These are phyloP conservation scores for Asterochloris erici DNA, from an alignment of 139 green algal species.

Conservation along the genomic window DNA sequence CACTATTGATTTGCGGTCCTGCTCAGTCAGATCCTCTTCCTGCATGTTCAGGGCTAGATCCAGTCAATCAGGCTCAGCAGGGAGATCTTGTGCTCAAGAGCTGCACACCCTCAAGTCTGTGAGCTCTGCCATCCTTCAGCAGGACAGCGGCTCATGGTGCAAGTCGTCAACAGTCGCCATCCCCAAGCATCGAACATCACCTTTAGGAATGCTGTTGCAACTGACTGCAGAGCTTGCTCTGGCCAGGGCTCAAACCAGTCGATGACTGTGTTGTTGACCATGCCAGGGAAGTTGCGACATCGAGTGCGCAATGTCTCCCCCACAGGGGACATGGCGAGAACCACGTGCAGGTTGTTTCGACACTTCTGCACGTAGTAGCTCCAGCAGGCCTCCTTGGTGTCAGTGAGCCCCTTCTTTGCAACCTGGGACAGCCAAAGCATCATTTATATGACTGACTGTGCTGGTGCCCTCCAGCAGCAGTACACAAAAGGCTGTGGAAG, in stretches of 20 bases:
- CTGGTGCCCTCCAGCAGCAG: not conserved
- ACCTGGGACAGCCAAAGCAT: slow-evolving; percentile 31
- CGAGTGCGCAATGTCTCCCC: slow-evolving; percentile 69
- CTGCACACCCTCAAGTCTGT: not conserved
- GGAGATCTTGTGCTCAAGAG: not conserved
- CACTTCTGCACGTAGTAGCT: slow-evolving; percentile 69
- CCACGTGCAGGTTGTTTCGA: slow-evolving; percentile 79
- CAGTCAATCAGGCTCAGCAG: not conserved
- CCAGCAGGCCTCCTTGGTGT: slow-evolving; percentile 76
- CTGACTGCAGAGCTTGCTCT: slow-evolving; percentile 69
- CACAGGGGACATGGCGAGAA: slow-evolving; percentile 79
- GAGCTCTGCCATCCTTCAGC: not conserved
- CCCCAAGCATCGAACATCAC: not conserved
- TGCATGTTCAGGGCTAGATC: slow-evolving; percentile 23
- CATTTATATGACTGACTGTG: not conserved
- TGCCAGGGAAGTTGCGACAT: slow-evolving; percentile 83
- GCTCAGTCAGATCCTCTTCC: slow-evolving; percentile 53
- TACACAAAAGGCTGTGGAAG: not conserved
- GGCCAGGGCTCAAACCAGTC: slow-evolving; percentile 92
- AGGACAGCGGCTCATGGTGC: not conserved
- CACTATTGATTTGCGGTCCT: slow-evolving; percentile 53
- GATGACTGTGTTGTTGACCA: slow-evolving; percentile 90
- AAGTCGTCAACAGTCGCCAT: not conserved
- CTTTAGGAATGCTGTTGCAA: slow-evolving; percentile 68
- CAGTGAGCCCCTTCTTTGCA: slow-evolving; percentile 37